These are phyloP conservation scores for Cercophora scortea DNA, from an alignment of 495 filamentous ascomycete genomes.

Conservation along the genomic window DNA sequence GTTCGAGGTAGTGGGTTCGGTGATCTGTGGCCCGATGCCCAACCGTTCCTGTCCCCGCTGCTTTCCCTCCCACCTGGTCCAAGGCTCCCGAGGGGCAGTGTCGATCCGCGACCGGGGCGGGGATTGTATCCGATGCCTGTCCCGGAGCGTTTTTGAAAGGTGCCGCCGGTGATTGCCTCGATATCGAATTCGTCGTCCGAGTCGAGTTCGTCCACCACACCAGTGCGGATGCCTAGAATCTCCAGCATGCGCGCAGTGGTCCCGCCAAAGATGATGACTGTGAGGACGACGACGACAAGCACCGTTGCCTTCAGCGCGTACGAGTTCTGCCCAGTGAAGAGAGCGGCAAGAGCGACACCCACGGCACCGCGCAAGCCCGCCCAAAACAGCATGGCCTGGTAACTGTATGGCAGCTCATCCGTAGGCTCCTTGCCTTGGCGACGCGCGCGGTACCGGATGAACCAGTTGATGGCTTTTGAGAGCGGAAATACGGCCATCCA, in stretches of 20 bases:
- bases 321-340: constrained; percentile 68
- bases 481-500: constrained; percentile 94
- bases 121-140: constrained; percentile 67
- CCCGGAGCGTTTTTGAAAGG: constrained; percentile 68
- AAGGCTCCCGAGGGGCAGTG: constrained; percentile 47
- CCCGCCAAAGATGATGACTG: constrained; percentile 96
- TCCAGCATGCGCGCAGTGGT: constrained; percentile 98
- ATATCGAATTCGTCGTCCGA: constrained; percentile 99
- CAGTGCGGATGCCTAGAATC: constrained; percentile 87
- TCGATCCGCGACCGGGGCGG: constrained; percentile 44
- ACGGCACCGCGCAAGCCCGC: constrained; percentile 93
- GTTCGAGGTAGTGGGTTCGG: constrained; percentile 31
- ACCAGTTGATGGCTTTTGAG: constrained; percentile 84
- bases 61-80: constrained; percentile 17
- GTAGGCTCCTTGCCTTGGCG: constrained; percentile 66
- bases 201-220: constrained; percentile 92
- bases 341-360: constrained; percentile 90
- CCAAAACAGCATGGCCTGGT: constrained; percentile 98
- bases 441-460: constrained; percentile 82
- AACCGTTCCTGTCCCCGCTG: constrained; percentile 30
- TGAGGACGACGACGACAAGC: constrained; percentile 91
- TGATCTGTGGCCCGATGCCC: constrained; percentile 47
- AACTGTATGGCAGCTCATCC: constrained; percentile 85
- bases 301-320: constrained; percentile 82
- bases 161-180: constrained; percentile 63